Evolutionary conservation across 768 basidiomycete genomes (phyloP), one percentile per base, ranked within the genome.

Genomic region (Boletus sp.): DNA sequence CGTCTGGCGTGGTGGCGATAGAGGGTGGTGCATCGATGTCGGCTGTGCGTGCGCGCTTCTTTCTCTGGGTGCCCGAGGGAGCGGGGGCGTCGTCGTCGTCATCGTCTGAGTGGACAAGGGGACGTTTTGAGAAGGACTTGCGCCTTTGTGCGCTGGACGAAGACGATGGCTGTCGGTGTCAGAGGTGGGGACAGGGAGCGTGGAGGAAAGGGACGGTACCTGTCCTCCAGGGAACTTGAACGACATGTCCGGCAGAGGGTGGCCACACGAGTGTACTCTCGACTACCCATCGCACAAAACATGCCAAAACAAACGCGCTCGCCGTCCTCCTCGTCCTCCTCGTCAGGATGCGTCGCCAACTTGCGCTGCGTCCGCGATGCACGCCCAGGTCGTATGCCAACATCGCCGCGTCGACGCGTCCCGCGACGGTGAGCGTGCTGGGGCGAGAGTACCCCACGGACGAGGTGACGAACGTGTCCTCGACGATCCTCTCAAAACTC

Each of bases 401-500:
- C 47, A 13, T 52, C n/a, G 40, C 47, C 25, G 17, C 49, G 27
- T 44, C 54, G 35, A 30, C 52, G 47, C 58, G 58, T 13, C 53
- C 57, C 0, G 40, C 59, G 39, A 58, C 62, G 27, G 56, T 87
- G 43, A 74, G 77, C 47, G 80, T 90, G 56, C 78, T 86, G 11
- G 85, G 83, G n/a, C 69, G 77, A 43, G 70, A 73, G n/a, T 90
- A 94, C 73, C 77, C 82, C 2, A 79, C 76, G n/a, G 97, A 99
- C 75, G 71, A 75, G 30, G 79, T 75, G 70, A 90, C 95, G 38
- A 99, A 99, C 72, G 79, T 92, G 38, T 88, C 94, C 1, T 81
- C 89, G 23, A 78, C 92, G 25, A 93, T 99, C 64, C 77, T 93
- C 51, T 80, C 86, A 44, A 96, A 94, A 71, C 74, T 96, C 37